Evolutionary conservation across 169 alveolate species (phyloP), one percentile per base, ranked within the genome.

Genomic region (Prorocentrum cordatum): DNA sequence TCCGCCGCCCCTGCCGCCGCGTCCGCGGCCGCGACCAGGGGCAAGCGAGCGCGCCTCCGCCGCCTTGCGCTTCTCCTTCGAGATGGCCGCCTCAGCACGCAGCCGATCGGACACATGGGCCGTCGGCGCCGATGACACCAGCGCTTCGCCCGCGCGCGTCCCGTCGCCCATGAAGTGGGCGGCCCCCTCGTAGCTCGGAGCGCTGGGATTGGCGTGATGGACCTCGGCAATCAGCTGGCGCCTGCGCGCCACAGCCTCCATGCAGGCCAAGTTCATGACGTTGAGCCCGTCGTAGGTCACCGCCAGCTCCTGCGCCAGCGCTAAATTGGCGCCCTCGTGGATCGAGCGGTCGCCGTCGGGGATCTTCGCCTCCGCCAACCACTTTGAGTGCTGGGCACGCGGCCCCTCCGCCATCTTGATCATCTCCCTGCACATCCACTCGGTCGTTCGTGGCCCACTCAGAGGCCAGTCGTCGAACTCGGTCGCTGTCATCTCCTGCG

Each of bases 331-430:
- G 24, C 61, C 77, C 35, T 79, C 77, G 5, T 20, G 32, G 26
- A 61, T 38, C 3, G 77, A 22, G 0, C 89, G 62, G 66, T 36
- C 73, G 2, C 89, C 89, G 10, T 79, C 89, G 1, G 89, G 89
- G 3, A 61, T 79, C 26, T 26, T 42, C 1, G 77, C 1, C 47
- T 58, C 39, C n/a, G 10, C 35, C n/a, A 58, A 33, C 89, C 89
- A 79, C 2, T 47, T 24, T 47, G 27, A 18, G 14, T 79, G 77
- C 24, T 79, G 89, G n/a, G 45, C 64, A 18, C 54, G 9, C n/a
- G 54, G 54, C 9, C 54, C 54, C 54, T 42, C 54, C 16, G n/a
- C 54, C n/a, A 42, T 9, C 54, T 42, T 42, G n/a, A 42, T 16
- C n/a, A 42, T 42, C 54, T 42, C 54, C 54, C 54, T 42, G 54